Evolutionary conservation across 129 eudicot genomes (phyloP), one percentile per base, ranked within the genome.

Genomic region (Lonicera japonica): DNA sequence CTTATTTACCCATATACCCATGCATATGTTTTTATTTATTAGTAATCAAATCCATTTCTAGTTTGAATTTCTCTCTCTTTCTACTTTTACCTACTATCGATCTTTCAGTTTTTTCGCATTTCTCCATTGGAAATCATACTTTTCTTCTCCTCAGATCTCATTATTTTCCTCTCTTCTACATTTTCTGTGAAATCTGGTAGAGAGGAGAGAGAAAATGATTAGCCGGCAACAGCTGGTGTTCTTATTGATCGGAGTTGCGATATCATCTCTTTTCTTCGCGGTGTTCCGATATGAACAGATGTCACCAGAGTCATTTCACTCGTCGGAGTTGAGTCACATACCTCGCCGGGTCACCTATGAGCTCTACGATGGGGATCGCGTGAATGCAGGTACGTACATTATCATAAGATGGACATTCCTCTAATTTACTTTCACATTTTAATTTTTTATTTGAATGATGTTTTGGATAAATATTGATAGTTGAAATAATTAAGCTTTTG

Each of bases 301-400:
- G 4, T 29, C 36, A 1, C 4, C 36, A 29, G 36, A 46, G 40
- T 64, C 85, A 11, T 19, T 71, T 64, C 66, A 54, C 14, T 58
- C 58, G 0, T 61, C 70, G 52, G 77, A 70, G 15, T 25, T 63
- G 17, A 63, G 67, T 63, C 66, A 46, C 11, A 39, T 87, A 3
- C 84, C 76, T 9, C 75, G 85, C 3, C 73, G 87, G 12, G 25
- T 70, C 16, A 69, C 87, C 11, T 75, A 65, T 18, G 87, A 77
- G 63, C 60, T 75, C 54, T 72, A 56, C 14, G 52, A 58, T 38
- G 80, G 54, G 51, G 38, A 21, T 18, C 77, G 57, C 54, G 25
- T 48, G 24, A 71, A 73, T 73, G 36, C 36, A 2, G 36, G 36
- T 29, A 29, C 36, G 36, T 29, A n/a, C n/a, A 6, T 29, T 29